These are phyloP conservation scores for Prasinococcaceae sp. DNA, from an alignment of 139 green algal species.

Conservation along the genomic window DNA sequence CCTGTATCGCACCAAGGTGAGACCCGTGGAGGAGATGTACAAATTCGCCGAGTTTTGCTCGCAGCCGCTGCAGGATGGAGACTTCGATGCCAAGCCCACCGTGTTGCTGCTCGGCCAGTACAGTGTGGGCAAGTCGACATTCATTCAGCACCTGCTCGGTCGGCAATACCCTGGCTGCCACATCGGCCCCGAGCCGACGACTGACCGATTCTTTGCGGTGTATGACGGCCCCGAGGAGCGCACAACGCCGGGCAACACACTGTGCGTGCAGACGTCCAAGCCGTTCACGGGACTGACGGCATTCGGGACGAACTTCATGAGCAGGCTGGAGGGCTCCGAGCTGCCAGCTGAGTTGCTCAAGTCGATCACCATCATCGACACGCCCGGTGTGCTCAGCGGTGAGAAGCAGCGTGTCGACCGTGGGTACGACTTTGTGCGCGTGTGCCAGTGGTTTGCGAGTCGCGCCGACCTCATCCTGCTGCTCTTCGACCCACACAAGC, in stretches of 20 bases:
- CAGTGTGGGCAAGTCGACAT: conserved; percentile 90
- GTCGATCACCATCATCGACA: conserved; percentile 83
- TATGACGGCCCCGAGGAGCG: conserved; percentile 60
- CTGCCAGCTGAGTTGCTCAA: conserved; percentile 62
- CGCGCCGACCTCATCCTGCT: conserved; percentile 91
- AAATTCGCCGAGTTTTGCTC: conserved; percentile 86
- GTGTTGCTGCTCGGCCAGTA: conserved; percentile 97
- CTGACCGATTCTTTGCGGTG: conserved; percentile 79
- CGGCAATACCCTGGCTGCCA: conserved; percentile 79
- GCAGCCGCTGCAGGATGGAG: conserved; percentile 33
- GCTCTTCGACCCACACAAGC: conserved; percentile 96
- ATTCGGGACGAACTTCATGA: conserved; percentile 63
- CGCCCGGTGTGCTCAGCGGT: conserved; percentile 78
- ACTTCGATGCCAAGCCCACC: conserved; percentile 92
- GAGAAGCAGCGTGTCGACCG: conserved; percentile 92
- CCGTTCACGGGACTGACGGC: conserved; percentile 37
- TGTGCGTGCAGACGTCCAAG: conserved; percentile 84
- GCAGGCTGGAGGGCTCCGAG: conserved; percentile 71
- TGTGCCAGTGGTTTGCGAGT: conserved; percentile 71
- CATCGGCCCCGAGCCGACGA: conserved; percentile 94
- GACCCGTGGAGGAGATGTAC: conserved; percentile 75
- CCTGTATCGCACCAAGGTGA: conserved; percentile 83
- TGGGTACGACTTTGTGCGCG: conserved; percentile 77
- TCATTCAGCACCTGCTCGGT: conserved; percentile 88
- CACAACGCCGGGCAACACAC: conserved; percentile 83